Base-by-base conservation (phyloP, 2,329 filamentous ascomycete species). In the Verticillium albo-atrum region DNA sequence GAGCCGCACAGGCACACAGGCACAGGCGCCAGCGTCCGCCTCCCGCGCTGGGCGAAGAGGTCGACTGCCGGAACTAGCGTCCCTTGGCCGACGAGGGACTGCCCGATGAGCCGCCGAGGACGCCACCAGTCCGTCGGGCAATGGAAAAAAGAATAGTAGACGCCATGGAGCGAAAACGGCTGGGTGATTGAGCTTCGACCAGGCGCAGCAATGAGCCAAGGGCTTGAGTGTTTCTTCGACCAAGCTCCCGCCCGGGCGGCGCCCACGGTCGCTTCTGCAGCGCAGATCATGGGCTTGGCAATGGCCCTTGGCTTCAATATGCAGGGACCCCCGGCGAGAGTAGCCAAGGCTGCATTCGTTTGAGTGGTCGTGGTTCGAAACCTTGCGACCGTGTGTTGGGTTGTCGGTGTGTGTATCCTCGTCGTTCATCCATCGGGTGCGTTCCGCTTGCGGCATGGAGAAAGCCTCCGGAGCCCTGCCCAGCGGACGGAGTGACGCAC, bases 311-410 rank as follows among this genome's bases (percentile, higher is more conserved):
- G 28, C 7, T 20, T 32, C 30, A 20, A 20, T 23, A 50, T 50
- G 42, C 20, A 50, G 42, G 42, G 42, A 50, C 42, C 42, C n/a
- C 20, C 20, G 42, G 30, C 30, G 30, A 14, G 30, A 50, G 42
- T 4, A 12, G 54, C 54, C 54, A 56, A 56, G 54, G 42, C 54
- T 56, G 54, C 54, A 56, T 56, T 56, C 54, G 54, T 56, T 37
- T 35, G 26, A 14, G 14, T 42, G 52, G 27, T 28, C 6, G 10
- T n/a, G 9, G n/a, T 50, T 25, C 42, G 42, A 50, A 50, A 50
- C 42, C 14, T 50, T 50, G n/a, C 42, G 42, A 50, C n/a, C 9
- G 42, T 50, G 42, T 50, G 9, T 25, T 7, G 7, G n/a, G n/a
- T n/a, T 50, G 42, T 37, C n/a, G 32, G 10, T 34, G 32, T 3